These are phyloP conservation scores for Benincasa hispida DNA, from an alignment of 306 rosid species.

Conservation along the genomic window DNA sequence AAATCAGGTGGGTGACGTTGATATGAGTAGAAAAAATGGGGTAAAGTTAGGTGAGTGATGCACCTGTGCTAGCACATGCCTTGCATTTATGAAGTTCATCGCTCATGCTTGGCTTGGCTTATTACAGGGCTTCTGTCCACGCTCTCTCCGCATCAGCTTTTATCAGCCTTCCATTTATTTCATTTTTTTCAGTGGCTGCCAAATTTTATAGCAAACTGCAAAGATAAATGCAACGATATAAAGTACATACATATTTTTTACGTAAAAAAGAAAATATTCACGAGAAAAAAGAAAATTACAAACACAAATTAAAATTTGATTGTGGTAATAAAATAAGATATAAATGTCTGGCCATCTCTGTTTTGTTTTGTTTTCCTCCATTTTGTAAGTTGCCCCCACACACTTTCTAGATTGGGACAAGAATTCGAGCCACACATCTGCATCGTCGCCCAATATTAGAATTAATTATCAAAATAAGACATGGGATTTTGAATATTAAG, in stretches of 20 bases:
- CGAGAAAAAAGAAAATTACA: background rate
- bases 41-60: conserved; percentile 8
- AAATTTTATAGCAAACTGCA: background rate
- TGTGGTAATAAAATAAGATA: background rate
- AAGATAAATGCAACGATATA: background rate
- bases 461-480: background rate
- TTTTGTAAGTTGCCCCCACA: background rate
- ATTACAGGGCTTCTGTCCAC: background rate
- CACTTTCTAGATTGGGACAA: background rate
- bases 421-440: background rate
- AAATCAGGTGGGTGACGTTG: conserved; percentile 1
- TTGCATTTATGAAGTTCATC: conserved; percentile 32
- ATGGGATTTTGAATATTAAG: background rate
- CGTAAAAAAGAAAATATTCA: background rate
- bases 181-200: background rate
- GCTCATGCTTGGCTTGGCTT: conserved; percentile 17
- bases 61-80: conserved; percentile 28
- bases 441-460: background rate
- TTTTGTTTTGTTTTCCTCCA: background rate
- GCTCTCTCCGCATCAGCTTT: background rate
- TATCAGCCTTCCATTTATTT: background rate
- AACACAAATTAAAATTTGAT: background rate
- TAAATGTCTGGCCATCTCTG: background rate
- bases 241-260: background rate
- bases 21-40: background rate